Evolutionary conservation across 2,329 filamentous ascomycete species (phyloP), one percentile per base, ranked within the genome.

Genomic region (Calonectria ilicicola): DNA sequence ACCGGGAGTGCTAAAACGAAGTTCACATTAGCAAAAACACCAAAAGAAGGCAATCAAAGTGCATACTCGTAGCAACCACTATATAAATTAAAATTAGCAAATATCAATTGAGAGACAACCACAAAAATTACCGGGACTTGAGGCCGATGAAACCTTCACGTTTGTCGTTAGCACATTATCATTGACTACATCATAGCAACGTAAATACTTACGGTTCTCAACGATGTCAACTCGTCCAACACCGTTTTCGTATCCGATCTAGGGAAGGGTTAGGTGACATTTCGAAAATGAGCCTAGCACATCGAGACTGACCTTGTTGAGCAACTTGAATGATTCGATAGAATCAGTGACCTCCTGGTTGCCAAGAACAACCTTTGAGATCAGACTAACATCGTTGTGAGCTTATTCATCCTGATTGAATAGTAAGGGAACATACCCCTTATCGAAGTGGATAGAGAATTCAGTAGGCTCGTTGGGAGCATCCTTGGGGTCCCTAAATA

Each of bases 361-460:
- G 56, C 87, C 85, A 17, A 86, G 85, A n/a, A 86, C 85, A 74
- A 88, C 87, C 19, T 94, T 85, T 32, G 92, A 92, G 32, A 94
- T 84, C 81, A 46, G 51, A 56, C 51, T 53, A 26, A 21, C 19
- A 26, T 32, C 27, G 9, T 32, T 17, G 12, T 53, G 2, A 53
- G 49, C 9, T n/a, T 53, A 17, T 1, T 10, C 19, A 26, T n/a
- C 5, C 8, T 29, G n/a, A 32, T 21, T 21, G 27, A 53, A 14
- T 12, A 9, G 49, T 19, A 53, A 53, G 4, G 2, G 2, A 53
- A 32, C 49, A 35, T 47, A 65, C 63, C 93, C 93, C 86, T 93
- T 90, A 78, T 91, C 86, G 81, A 94, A 94, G 82, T 88, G 85
- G 67, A 94, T 81, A 49, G 90, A 90, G 84, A 94, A 90, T 81